Evolutionary conservation across 768 basidiomycete species (phyloP).

Genomic region (Paxillus involutus): DNA sequence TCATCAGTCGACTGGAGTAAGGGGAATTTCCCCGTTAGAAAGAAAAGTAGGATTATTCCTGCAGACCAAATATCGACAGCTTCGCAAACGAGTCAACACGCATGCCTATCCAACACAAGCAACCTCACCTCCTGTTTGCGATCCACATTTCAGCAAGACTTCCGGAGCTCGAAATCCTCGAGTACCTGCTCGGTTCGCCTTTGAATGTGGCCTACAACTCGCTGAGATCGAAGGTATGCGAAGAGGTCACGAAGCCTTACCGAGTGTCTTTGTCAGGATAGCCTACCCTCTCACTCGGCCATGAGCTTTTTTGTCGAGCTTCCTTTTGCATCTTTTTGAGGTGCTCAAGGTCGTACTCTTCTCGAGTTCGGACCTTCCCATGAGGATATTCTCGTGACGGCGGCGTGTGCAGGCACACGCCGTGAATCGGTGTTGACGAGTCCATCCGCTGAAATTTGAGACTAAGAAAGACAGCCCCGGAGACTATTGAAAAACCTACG

Average conservation of each 20-base stretch:
- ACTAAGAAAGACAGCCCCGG: constrained; percentile 1
- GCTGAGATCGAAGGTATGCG: not conserved
- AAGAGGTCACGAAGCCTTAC: constrained; percentile 34
- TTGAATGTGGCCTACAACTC: constrained; percentile 64
- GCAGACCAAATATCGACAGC: constrained; percentile 97
- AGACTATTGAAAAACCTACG: constrained; percentile 44
- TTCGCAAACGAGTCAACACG: constrained; percentile 33
- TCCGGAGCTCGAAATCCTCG: constrained; percentile 97
- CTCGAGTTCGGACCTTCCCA: constrained; percentile 50
- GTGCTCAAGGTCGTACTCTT: constrained; percentile 46
- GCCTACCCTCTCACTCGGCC: constrained; percentile 70
- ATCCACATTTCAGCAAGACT: constrained; percentile 89
- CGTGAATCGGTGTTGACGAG: constrained; percentile 38
- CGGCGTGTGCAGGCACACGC: constrained; percentile 77
- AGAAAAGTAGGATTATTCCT: constrained; percentile 90
- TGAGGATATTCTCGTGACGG: constrained; percentile 65
- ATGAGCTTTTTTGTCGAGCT: constrained; percentile 51
- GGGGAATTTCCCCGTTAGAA: constrained; percentile 90
- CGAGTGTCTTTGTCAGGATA: constrained; percentile 75
- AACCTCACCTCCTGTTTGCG: constrained; percentile 85
- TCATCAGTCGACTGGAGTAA: constrained; percentile 94
- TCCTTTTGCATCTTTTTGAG: constrained; percentile 62
- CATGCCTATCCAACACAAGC: constrained; percentile 7
- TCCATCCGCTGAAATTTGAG: constrained; percentile 54
- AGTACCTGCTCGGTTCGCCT: constrained; percentile 96